Evolutionary conservation across 495 filamentous ascomycete species (phyloP).

Genomic region (Podospora comata): DNA sequence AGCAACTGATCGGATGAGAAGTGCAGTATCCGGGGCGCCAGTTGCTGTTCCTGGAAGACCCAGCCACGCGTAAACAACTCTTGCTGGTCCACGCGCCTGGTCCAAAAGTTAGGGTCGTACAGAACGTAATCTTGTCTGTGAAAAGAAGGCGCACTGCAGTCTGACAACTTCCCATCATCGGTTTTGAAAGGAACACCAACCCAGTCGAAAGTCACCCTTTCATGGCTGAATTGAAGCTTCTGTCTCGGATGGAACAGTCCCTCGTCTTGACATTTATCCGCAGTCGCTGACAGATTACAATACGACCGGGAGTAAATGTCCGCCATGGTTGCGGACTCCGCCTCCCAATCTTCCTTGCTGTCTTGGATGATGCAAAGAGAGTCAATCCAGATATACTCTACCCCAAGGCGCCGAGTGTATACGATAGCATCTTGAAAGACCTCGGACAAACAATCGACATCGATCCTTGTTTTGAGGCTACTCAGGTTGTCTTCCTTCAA

Average conservation of each 20-base stretch:
- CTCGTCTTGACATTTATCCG: neutral
- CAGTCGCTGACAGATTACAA: neutral
- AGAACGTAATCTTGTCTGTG: neutral
- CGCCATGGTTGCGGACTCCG: slow-evolving; percentile 12
- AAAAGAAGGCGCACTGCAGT: neutral
- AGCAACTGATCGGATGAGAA: neutral
- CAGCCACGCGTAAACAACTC: neutral
- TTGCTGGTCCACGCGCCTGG: neutral
- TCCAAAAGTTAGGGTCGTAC: neutral
- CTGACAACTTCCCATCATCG: neutral
- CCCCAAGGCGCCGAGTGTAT: neutral
- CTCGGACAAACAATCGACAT: neutral
- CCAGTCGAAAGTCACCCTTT: neutral
- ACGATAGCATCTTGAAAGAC: neutral
- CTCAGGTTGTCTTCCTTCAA: neutral
- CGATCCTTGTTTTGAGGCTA: neutral
- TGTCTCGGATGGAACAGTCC: neutral
- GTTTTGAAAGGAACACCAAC: neutral
- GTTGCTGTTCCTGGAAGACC: neutral
- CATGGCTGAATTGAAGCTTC: neutral
- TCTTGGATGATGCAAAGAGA: slow-evolving; percentile 31
- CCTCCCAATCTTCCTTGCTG: slow-evolving; percentile 13
- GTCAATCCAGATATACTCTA: slow-evolving; percentile 36
- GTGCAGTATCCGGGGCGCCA: neutral
- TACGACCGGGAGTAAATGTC: slow-evolving; percentile 7